These are phyloP conservation scores for Coemansia sp. DNA, from an alignment of 192 early-diverging fungal species.

Conservation along the genomic window DNA sequence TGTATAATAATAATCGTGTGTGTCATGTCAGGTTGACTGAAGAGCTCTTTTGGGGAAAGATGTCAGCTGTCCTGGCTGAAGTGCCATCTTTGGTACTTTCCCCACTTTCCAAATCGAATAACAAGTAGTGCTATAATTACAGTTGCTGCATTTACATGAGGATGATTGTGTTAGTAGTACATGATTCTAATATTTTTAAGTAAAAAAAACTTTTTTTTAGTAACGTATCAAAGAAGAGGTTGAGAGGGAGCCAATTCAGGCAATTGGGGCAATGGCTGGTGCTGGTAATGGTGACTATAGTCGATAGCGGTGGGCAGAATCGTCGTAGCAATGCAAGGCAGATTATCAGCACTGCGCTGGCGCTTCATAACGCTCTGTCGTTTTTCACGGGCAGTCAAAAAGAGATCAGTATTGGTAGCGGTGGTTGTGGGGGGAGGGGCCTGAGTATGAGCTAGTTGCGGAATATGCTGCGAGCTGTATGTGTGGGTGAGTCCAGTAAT, in stretches of 20 bases:
- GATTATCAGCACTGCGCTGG: conserved; percentile 42
- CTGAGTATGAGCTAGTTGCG: not conserved
- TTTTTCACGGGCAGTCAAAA: conserved; percentile 42
- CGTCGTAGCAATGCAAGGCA: conserved; percentile 5
- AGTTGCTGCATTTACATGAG: not conserved
- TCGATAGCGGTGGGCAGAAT: conserved; percentile 11
- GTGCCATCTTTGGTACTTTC: too few relatives aligned
- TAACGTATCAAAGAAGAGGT: conserved; percentile 3
- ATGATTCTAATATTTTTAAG: not conserved
- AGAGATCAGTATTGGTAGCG: not conserved
- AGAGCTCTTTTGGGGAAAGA: too few relatives aligned
- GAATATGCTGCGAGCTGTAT: not conserved
- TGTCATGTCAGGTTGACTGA: too few relatives aligned
- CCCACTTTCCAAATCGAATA: too few relatives aligned
- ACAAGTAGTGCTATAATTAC: too few relatives aligned
- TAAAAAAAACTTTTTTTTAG: not conserved
- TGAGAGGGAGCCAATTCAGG: conserved; percentile 2
- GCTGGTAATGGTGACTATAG: conserved; percentile 23
- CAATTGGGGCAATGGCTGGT: conserved; percentile 28
- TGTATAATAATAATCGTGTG: too few relatives aligned
- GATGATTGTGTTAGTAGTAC: not conserved
- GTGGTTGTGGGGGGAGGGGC: not conserved
- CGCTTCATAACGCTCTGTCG: conserved; percentile 42
- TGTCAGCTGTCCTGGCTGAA: too few relatives aligned
- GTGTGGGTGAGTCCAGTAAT: not conserved